A percentile compares a stretch with the other conserved stretches of the same genome.
Evolutionary conservation across 805 yeast species (phyloP).

Genomic region (Lipomyces starkeyi): DNA sequence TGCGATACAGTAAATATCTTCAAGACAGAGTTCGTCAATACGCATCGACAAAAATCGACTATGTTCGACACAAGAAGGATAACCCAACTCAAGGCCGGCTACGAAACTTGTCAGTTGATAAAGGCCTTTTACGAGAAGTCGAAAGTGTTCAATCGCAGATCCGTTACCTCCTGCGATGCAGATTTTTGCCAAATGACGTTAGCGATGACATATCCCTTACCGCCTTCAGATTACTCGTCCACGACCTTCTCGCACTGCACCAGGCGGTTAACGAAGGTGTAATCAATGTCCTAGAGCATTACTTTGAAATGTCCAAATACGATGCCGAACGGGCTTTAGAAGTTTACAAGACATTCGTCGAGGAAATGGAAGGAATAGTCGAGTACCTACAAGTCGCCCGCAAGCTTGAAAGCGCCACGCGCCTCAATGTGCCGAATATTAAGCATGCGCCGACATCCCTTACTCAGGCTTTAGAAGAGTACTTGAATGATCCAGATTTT

Average conservation of each 20-base stretch:
- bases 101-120: slow-evolving; percentile 67
- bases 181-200: slow-evolving; percentile 77
- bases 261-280: slow-evolving; percentile 96
- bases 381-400: slow-evolving; percentile 88
- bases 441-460: slow-evolving; percentile 97
- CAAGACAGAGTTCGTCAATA: slow-evolving; percentile 71
- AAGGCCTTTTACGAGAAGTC: slow-evolving; percentile 81
- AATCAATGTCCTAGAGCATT: slow-evolving; percentile 89
- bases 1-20: slow-evolving; percentile 75
- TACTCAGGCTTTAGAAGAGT: slow-evolving; percentile 84
- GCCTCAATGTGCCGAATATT: slow-evolving; percentile 91
- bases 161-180: slow-evolving; percentile 72
- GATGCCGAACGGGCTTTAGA: slow-evolving; percentile 89
- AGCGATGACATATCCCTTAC: slow-evolving; percentile 83
- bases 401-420: slow-evolving; percentile 82
- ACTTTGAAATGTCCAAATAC: slow-evolving; percentile 84
- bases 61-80: slow-evolving; percentile 60
- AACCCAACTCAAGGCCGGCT: slow-evolving; percentile 56
- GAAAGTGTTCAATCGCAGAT: slow-evolving; percentile 87
- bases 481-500: slow-evolving; percentile 83
- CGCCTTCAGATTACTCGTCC: slow-evolving; percentile 86
- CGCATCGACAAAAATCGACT: slow-evolving; percentile 69
- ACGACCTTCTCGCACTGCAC: slow-evolving; percentile 82
- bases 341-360: slow-evolving; percentile 83
- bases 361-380: slow-evolving; percentile 84